These are phyloP conservation scores for Ophiorrhiza pumila DNA, from an alignment of 257 asterid species.

Conservation along the genomic window DNA sequence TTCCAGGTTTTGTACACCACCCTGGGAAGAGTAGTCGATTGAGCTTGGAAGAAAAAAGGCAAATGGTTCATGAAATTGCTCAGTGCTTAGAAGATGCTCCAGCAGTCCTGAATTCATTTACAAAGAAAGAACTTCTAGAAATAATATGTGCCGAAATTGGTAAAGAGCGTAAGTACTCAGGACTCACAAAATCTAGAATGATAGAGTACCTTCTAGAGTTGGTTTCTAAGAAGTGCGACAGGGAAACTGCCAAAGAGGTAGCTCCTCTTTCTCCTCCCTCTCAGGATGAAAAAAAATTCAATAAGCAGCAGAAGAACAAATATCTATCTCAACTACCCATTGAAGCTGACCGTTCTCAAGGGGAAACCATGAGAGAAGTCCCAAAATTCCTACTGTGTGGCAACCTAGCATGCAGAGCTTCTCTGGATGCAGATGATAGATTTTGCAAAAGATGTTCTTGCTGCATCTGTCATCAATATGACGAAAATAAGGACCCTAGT, in stretches of 20 bases:
- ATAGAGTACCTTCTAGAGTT: slow-evolving; percentile 60
- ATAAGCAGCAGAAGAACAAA: slow-evolving; percentile 52
- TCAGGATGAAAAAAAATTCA: slow-evolving; percentile 37
- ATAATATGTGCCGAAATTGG: slow-evolving; percentile 76
- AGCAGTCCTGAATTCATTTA: slow-evolving; percentile 56
- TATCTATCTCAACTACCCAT: slow-evolving; percentile 12
- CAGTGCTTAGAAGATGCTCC: slow-evolving; percentile 61
- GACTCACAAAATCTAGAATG: slow-evolving; percentile 56
- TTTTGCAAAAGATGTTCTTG: slow-evolving; percentile 88
- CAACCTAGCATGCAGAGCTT: slow-evolving; percentile 76
- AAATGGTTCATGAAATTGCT: slow-evolving; percentile 53
- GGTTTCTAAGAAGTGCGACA: slow-evolving; percentile 40
- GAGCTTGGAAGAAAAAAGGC: slow-evolving; percentile 68
- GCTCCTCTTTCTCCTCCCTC: slow-evolving; percentile 27
- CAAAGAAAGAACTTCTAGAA: slow-evolving; percentile 62
- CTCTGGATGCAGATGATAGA: slow-evolving; percentile 36
- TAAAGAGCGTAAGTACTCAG: slow-evolving; percentile 60
- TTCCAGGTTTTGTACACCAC: slow-evolving; percentile 50
- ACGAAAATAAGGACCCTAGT: slow-evolving; percentile 87
- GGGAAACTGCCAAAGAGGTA: slow-evolving; percentile 21
- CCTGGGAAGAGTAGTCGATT: slow-evolving; percentile 50
- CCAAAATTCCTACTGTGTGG: slow-evolving; percentile 39
- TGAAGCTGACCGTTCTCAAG: slow-evolving; percentile 31
- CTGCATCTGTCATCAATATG: slow-evolving; percentile 66
- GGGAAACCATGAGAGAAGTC: slow-evolving; percentile 26